Evolutionary conservation across 345 rosid species (phyloP), one percentile per base, ranked within the genome.

Genomic region (Syzygium aqueum): DNA sequence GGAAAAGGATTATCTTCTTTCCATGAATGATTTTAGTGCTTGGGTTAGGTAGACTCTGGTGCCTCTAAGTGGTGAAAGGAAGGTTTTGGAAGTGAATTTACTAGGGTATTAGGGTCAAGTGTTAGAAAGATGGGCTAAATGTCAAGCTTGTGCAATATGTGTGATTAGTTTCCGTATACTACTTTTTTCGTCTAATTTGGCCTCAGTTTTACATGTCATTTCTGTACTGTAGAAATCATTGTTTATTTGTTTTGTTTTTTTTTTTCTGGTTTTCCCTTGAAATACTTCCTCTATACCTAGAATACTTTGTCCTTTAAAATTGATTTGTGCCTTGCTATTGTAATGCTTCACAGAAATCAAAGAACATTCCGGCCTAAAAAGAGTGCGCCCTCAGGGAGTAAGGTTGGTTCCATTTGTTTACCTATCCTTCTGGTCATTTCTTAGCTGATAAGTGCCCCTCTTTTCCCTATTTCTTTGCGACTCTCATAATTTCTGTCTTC

Each of bases 321-420:
- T 57, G 85, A 30, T 43, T 54, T 3, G 25, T 89, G 30, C 78
- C 84, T 49, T 90, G 86, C 46, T 87, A 90, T 89, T n/a, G 6
- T 49, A 86, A 78, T 54, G 53, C 53, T 46, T 6, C 28, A n/a
- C 94, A 97, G 99, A 92, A 97, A 97, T 89, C 99, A 97, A 61
- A 93, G 96, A 92, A 97, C 99, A 67, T 97, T 97, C 90, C 99
- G 99, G 82, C 99, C 99, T 5, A 97, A 97, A 87, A 96, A 96
- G 93, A 96, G 98, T 85, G 99, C 99, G 30, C 99, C 99, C 51
- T 95, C 99, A 2, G 99, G 99, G 89, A 97, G 99, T 91, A 97
- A 97, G 99, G 99, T 97, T 87, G 56, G 96, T 92, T 40, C 46
- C 40, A 84, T 86, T 77, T 87, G 22, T 84, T 53, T 52, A 84